Evolutionary conservation across 306 rosid genomes (phyloP), one percentile per base, ranked within the genome.

Genomic region (Echinosophora koreensis): DNA sequence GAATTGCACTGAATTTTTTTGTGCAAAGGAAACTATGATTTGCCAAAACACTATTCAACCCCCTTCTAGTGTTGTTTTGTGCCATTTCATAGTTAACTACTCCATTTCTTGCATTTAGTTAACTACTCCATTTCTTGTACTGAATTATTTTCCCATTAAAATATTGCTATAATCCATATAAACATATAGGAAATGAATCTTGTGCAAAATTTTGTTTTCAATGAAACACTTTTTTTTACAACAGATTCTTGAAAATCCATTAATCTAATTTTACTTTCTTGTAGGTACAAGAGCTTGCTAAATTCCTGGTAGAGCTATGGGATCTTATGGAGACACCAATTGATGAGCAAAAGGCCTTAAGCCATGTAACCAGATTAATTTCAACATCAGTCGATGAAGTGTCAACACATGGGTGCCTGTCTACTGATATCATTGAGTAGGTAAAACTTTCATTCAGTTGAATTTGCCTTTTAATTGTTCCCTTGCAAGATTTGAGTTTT

Each of bases 251-350:
- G 41, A 69, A 54, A 39, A 42, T 69, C 18, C 16, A 55, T 73
- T 42, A 51, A 56, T 73, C 35, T 41, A 74, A 56, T 78, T 63
- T 81, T 78, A 39, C 58, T 66, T 41, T 52, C 28, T 49, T 65
- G 77, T 81, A 94, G 98, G 71, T 88, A 51, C 90, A 90, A 90
- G 91, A 68, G 65, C 90, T 87, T 84, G 87, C 88, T 71, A 80
- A 79, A 57, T 77, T 57, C 55, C 75, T 92, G 80, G 63, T 83
- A 55, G 93, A 86, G 34, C 82, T 94, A 32, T 94, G 97, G 98
- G 85, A 90, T 81, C 97, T 94, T 65, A 90, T 90, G 88, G 98
- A 92, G 79, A 77, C 79, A n/a, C 92, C 92, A 9, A 12, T 49
- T 76, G 89, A 82, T 52, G 95, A 94, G 69, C 87, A 67, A 79